Evolutionary conservation across 345 rosid species (phyloP).

Genomic region (Lepidium didymum): DNA sequence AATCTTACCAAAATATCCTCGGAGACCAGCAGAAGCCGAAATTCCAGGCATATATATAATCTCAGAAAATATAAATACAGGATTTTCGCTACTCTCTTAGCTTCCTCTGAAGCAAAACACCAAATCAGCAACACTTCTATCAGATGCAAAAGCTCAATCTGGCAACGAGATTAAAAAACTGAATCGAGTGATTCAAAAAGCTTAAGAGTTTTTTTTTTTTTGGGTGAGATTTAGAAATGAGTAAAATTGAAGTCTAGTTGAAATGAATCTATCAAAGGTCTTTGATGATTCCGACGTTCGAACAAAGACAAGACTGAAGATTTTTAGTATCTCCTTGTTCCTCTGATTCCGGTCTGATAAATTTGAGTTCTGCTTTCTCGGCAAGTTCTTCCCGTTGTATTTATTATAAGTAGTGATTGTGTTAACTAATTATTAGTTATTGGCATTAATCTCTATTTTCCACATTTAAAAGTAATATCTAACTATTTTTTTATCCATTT

Average conservation of each 20-base stretch:
- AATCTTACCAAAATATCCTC: constrained; percentile 42
- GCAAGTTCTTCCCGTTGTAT: background rate
- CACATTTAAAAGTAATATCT: background rate
- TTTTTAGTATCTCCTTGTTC: background rate
- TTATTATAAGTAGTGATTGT: background rate
- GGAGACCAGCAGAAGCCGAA: constrained; percentile 30
- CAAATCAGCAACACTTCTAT: background rate
- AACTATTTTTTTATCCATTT: background rate
- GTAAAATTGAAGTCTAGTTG: constrained; percentile 28
- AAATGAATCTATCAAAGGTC: constrained; percentile 34
- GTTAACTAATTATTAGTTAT: background rate
- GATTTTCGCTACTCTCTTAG: background rate
- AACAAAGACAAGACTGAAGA: constrained; percentile 26
- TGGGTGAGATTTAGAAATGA: constrained; percentile 11
- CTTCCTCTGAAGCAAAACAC: background rate
- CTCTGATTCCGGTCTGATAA: background rate
- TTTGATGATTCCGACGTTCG: constrained; percentile 37
- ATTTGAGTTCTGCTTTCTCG: background rate
- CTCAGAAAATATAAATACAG: background rate
- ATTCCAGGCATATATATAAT: constrained; percentile 37
- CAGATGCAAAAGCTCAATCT: background rate
- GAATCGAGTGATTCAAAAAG: constrained; percentile 1
- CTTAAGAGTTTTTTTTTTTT: background rate
- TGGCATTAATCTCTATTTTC: background rate
- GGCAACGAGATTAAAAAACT: background rate